Percentiles rank a stretch among this genome's conserved stretches.
These are phyloP conservation scores for Vachellia collinsii DNA, from an alignment of 306 rosid species.

Conservation along the genomic window DNA sequence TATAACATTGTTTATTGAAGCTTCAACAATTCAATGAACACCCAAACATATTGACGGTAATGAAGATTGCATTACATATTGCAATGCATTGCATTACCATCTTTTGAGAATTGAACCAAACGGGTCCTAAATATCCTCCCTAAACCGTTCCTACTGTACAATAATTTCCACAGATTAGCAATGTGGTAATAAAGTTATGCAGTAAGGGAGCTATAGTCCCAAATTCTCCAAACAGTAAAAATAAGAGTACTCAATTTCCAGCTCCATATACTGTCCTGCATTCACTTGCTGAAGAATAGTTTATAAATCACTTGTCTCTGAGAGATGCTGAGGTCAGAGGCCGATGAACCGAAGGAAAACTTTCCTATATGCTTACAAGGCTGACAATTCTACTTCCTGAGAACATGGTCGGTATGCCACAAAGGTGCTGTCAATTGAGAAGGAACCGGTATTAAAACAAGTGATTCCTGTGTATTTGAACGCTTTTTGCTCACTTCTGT, in stretches of 20 bases:
- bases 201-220: constrained; percentile 12
- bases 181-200: constrained; percentile 22
- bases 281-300: constrained; percentile 21
- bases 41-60: background rate
- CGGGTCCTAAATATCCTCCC: constrained; percentile 6
- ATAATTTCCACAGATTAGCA: constrained; percentile 35
- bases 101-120: too few relatives aligned
- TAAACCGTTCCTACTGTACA: constrained; percentile 41
- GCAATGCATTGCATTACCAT: too few relatives aligned
- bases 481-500: constrained; percentile 86
- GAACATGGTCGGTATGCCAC: constrained; percentile 84
- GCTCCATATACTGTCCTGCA: constrained; percentile 26
- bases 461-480: constrained; percentile 91
- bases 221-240: constrained; percentile 29
- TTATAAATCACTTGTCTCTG: constrained; percentile 6
- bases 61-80: too few relatives aligned
- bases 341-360: constrained; percentile 7
- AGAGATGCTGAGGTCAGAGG: constrained; percentile 20
- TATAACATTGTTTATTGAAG: constrained; percentile 1
- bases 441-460: constrained; percentile 90
- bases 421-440: constrained; percentile 76
- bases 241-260: constrained; percentile 21
- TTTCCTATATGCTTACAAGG: constrained; percentile 48
- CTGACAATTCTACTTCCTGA: constrained; percentile 90
- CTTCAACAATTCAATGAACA: constrained; percentile 3